These are phyloP conservation scores for Fraxinus quadrangulata DNA, from an alignment of 257 asterid genomes.

Conservation along the genomic window DNA sequence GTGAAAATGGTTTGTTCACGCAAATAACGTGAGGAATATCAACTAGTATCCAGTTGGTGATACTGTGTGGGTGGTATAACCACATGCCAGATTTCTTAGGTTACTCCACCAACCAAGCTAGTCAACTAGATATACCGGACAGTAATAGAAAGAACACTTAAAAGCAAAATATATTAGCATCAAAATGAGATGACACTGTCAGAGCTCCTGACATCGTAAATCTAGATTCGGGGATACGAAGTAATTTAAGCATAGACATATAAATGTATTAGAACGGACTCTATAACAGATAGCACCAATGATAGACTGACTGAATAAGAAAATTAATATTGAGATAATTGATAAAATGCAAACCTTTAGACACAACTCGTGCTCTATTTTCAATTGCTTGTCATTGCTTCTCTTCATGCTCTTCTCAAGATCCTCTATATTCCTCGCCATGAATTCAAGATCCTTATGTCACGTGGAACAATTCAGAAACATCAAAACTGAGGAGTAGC, in stretches of 20 bases:
- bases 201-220: background rate
- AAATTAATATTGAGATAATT: slow-evolving; percentile 4
- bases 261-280: slow-evolving; percentile 1
- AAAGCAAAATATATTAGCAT: background rate
- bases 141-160: background rate
- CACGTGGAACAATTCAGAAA: slow-evolving; percentile 29
- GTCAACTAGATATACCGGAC: slow-evolving; percentile 7
- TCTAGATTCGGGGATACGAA: background rate
- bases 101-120: slow-evolving; percentile 1
- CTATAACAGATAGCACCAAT: background rate
- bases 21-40: background rate
- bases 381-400: slow-evolving; percentile 97
- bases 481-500: slow-evolving; percentile 3
- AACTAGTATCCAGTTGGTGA: background rate
- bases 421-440: slow-evolving; percentile 85
- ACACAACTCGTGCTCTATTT: slow-evolving; percentile 86
- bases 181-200: background rate
- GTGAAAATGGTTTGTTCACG: background rate
- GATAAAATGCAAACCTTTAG: slow-evolving; percentile 53
- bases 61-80: background rate
- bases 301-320: background rate
- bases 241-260: background rate
- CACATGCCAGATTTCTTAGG: background rate
- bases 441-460: slow-evolving; percentile 85
- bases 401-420: slow-evolving; percentile 99